Base-by-base conservation (phyloP, 2,329 filamentous ascomycete species). In the Myriosclerotinia curreyana region DNA sequence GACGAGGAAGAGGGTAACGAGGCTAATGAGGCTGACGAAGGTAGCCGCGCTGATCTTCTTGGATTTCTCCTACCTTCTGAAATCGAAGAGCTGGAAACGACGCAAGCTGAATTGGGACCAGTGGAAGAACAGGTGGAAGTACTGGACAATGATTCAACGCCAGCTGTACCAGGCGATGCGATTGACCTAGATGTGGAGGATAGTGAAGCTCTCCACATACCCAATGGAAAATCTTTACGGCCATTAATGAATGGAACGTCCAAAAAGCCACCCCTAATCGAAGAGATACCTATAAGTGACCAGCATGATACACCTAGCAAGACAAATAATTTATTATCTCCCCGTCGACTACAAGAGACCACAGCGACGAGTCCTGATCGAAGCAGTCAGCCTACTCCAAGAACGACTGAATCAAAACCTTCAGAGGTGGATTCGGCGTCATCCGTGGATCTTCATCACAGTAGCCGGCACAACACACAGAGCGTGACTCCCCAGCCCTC, bases 1-100 rank as follows among this genome's bases (percentile, higher is more conserved):
- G 84, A 87, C 36, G 72, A 75, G 56, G 71, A 72, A 52, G 78
- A 79, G 72, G 78, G 80, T 22, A 74, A 75, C 7, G 71, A 72
- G 8, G 72, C 75, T 22, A 74, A 75, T 7, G 71, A 72, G 8
- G 72, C 75, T 7, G 72, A 73, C 20, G 74, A 73, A 2, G 71
- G 73, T 7, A 69, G 71, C 22, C 77, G 78, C 3, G 79, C 80
- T 12, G 67, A 66, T 60, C 69, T 75, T 46, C 69, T 75, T 53
- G 74, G 73, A 11, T 75, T 75, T 59, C 68, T 75, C 42, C 67
- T 70, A 15, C 69, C 73, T 61, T 70, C 72, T 17, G 74, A 75
- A 59, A 56, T 74, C 42, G 70, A 72, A 46, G 63, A 65, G 4
- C 79, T 80, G 75, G 67, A 67, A 12, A 58, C 68, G 38, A 70